These are phyloP conservation scores for Forsythia suspensa DNA, from an alignment of 257 asterid species.

Conservation along the genomic window DNA sequence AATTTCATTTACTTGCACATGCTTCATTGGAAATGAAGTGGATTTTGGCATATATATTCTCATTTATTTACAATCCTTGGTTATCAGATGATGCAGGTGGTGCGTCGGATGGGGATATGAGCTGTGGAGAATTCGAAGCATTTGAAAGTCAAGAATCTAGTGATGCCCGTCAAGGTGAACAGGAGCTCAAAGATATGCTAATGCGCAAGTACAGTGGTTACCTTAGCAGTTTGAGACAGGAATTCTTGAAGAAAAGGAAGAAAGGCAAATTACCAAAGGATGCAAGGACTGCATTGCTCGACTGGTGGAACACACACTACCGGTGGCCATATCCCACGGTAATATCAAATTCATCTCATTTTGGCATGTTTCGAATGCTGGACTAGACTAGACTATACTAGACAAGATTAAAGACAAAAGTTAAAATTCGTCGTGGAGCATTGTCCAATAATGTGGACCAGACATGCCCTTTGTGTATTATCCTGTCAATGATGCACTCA, in stretches of 20 bases:
- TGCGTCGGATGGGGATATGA: constrained; percentile 45
- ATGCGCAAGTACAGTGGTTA: constrained; percentile 79
- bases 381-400: background rate
- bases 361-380: background rate
- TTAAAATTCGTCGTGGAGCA: no score
- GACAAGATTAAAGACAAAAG: no score
- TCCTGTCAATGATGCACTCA: background rate
- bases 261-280: constrained; percentile 72
- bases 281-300: constrained; percentile 56
- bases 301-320: constrained; percentile 84
- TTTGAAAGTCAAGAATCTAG: constrained; percentile 32
- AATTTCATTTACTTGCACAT: background rate
- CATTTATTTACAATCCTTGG: background rate
- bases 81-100: constrained; percentile 50
- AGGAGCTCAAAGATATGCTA: constrained; percentile 63
- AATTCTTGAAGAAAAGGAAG: constrained; percentile 66
- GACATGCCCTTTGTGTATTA: no score
- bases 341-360: background rate
- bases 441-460: no score
- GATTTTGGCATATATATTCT: background rate
- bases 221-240: constrained; percentile 62
- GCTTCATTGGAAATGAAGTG: background rate
- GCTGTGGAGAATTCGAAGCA: constrained; percentile 40
- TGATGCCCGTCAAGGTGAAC: constrained; percentile 27
- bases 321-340: constrained; percentile 98